phyloP scores from a whole-genome alignment of 1,139 yeast genomes.

The Pneumocystis canis region DNA sequence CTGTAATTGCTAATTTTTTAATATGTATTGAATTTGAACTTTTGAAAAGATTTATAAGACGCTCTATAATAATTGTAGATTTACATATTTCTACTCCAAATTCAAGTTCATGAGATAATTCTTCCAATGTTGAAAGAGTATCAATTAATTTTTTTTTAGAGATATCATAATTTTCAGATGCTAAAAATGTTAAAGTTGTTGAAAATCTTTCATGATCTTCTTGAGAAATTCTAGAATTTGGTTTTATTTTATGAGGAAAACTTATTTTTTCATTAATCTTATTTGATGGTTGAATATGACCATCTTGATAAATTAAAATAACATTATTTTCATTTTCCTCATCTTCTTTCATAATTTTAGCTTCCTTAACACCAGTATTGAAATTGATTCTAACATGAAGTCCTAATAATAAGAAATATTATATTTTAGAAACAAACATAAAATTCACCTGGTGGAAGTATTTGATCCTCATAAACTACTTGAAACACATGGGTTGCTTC shows the following conservation, averaged over 20 bases:
- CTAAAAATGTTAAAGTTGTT: neutral
- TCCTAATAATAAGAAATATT: neutral
- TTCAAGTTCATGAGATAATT: constrained; percentile 51
- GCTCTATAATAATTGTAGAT: constrained; percentile 16
- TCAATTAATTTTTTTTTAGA: constrained; percentile 1
- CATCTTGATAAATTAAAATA: neutral
- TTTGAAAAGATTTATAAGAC: constrained; percentile 19
- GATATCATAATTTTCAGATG: neutral
- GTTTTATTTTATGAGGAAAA: neutral
- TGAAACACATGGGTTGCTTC: neutral
- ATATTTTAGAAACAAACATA: neutral
- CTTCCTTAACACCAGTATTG: neutral
- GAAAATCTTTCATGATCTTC: neutral
- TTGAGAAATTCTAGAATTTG: neutral
- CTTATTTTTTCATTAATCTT: neutral
- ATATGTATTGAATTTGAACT: constrained; percentile 13
- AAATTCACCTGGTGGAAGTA: neutral
- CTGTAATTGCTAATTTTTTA: constrained; percentile 23
- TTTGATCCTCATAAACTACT: neutral
- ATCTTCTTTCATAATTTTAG: neutral
- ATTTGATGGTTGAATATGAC: neutral
- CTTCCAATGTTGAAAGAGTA: constrained; percentile 39
- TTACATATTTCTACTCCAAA: constrained; percentile 36
- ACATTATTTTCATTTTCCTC: neutral
- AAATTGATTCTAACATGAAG: neutral